These are phyloP conservation scores for Agaricus subrufescens DNA, from an alignment of 768 basidiomycete genomes.

Conservation along the genomic window DNA sequence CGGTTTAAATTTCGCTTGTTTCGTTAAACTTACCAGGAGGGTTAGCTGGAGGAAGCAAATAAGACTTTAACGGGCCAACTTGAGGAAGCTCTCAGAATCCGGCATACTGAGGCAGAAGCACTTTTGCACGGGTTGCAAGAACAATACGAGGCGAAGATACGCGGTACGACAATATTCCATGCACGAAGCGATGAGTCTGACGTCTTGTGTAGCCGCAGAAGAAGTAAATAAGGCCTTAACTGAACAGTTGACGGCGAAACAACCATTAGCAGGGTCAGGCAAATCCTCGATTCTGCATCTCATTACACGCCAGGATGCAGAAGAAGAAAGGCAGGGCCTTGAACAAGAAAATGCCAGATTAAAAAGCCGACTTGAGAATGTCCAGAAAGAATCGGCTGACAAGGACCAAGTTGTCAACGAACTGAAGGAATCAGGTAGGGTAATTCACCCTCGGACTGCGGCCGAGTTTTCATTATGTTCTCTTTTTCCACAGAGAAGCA, in stretches of 20 bases:
- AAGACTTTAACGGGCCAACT: conserved; percentile 47
- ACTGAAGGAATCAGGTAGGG: conserved; percentile 45
- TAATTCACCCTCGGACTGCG: not conserved
- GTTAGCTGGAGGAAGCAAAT: conserved; percentile 39
- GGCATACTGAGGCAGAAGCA: conserved; percentile 64
- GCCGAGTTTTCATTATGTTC: not conserved
- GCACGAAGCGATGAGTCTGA: conserved; percentile 3
- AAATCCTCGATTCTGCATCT: conserved; percentile 55
- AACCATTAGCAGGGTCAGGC: conserved; percentile 47
- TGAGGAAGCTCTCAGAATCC: conserved; percentile 52
- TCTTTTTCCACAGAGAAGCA: conserved; percentile 38
- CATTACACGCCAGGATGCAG: conserved; percentile 68
- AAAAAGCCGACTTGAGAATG: conserved; percentile 38
- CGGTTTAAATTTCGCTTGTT: not conserved
- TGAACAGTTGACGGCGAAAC: conserved; percentile 46
- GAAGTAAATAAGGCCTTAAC: conserved; percentile 50
- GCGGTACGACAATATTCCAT: conserved; percentile 33
- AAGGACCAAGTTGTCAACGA: conserved; percentile 43
- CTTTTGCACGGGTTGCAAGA: conserved; percentile 40
- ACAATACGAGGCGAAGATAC: conserved; percentile 46
- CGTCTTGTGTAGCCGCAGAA: conserved; percentile 47
- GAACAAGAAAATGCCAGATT: conserved; percentile 36
- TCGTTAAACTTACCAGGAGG: not conserved
- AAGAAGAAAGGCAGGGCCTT: conserved; percentile 47
- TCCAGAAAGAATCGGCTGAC: conserved; percentile 32